Evolutionary conservation across 2,329 filamentous ascomycete genomes (phyloP).

Genomic region (Phyllosticta ampelicida): DNA sequence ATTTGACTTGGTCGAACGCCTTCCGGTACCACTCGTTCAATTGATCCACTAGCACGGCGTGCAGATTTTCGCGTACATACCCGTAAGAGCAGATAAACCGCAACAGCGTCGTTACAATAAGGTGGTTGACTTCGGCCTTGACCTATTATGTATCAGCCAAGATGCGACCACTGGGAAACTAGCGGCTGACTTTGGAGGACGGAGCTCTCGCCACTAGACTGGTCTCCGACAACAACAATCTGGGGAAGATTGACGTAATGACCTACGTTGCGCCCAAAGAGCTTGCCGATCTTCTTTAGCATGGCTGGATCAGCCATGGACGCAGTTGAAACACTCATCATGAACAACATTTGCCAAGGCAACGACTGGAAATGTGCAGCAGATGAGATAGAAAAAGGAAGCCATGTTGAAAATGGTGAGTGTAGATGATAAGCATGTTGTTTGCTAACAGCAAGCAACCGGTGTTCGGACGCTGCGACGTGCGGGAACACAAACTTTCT

Average conservation of each 20-base stretch:
- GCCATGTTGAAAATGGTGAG: too few relatives aligned
- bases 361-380: too few relatives aligned
- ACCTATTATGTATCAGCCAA: conserved; percentile 12
- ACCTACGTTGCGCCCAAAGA: conserved; percentile 25
- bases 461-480: too few relatives aligned
- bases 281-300: conserved; percentile 26
- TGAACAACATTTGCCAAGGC: too few relatives aligned
- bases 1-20: conserved; percentile 39
- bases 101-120: conserved; percentile 40
- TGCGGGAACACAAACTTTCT: too few relatives aligned
- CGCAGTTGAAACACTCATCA: too few relatives aligned
- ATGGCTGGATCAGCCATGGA: conserved; percentile 3
- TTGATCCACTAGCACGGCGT: conserved; percentile 32
- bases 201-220: conserved; percentile 72
- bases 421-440: too few relatives aligned
- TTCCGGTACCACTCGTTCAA: conserved; percentile 36
- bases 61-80: conserved; percentile 33
- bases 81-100: conserved; percentile 34
- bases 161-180: conserved; percentile 21
- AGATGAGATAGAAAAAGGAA: too few relatives aligned
- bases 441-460: too few relatives aligned
- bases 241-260: conserved; percentile 44
- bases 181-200: conserved; percentile 33
- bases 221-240: conserved; percentile 74
- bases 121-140: conserved; percentile 26